Evolutionary conservation across 2,329 filamentous ascomycete species (phyloP), one percentile per base, ranked within the genome.

Genomic region (Verticillium alfalfae): DNA sequence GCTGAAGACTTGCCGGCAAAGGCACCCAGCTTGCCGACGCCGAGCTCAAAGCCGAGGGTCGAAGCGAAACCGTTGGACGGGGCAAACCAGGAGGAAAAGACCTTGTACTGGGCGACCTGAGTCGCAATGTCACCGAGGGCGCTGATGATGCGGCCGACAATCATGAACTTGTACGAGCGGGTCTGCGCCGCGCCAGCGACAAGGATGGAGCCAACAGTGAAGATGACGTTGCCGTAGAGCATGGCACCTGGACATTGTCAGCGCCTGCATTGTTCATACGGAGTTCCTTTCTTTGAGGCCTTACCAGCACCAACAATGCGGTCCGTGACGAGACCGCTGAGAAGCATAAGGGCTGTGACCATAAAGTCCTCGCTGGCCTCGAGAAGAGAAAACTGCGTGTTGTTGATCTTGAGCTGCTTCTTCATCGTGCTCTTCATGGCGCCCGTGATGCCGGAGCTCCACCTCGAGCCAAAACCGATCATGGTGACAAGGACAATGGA

Each of bases 1-100:
- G 85, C 84, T 0, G 84, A 84, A 0, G 83, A 78, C 65, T 86
- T 85, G 12, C 85, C 85, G 1, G 85, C 82, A 61, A 88, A 87
- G 0, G 79, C 79, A 2, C 85, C 85, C 9, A 88, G 81, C 69
- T 87, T 88, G 18, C 84, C 84, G 59, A 88, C 79, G 0, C 79
- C 84, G 0, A 88, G 75, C 68, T 88, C 85, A 4, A 88, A 81
- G 0, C 80, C 85, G 0, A 88, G 75, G 0, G 85, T 88, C 0
- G 84, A 85, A 0, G 85, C 86, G 67, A 88, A 88, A 1, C 85
- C 85, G 61, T 84, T 80, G 8, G 78, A 84, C 0, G 85, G 86
- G 0, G 85, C 78, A 64, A 88, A 88, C 85, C 85, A 88, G 0
- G 83, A 85, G 0, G 83, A 86, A 66, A 88, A 88, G 64, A 88